Evolutionary conservation across 768 basidiomycete species (phyloP).

Genomic region (Lactarius evosmus): DNA sequence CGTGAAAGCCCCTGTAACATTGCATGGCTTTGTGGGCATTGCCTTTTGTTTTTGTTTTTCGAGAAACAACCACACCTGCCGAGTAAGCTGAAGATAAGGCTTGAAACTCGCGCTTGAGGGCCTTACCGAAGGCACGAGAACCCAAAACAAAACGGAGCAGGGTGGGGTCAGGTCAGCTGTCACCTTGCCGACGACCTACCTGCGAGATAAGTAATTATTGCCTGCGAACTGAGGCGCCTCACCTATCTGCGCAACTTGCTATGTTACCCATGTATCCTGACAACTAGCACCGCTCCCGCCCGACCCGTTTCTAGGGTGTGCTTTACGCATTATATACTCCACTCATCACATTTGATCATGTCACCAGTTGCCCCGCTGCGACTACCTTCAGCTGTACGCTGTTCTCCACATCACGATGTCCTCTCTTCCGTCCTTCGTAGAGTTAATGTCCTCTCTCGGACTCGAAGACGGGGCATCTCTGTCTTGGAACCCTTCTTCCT

Average conservation of each 20-base stretch:
- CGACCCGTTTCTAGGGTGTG: constrained; percentile 26
- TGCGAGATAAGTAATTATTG: constrained; percentile 17
- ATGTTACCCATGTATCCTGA: constrained; percentile 27
- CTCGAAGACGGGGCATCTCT: constrained; percentile 48
- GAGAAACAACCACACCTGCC: not conserved
- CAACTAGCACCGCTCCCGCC: constrained; percentile 25
- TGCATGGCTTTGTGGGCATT: not conserved
- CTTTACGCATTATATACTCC: constrained; percentile 25
- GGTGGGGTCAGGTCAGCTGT: constrained; percentile 17
- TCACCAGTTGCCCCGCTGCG: constrained; percentile 25
- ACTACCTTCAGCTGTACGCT: constrained; percentile 27
- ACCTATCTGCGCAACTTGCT: constrained; percentile 24
- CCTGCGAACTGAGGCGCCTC: constrained; percentile 25
- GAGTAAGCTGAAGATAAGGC: not conserved
- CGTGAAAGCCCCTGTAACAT: not conserved
- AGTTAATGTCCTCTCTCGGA: constrained; percentile 82
- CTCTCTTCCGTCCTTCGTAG: constrained; percentile 80
- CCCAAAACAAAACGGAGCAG: constrained; percentile 3
- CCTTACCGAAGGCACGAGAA: not conserved
- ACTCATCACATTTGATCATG: constrained; percentile 2
- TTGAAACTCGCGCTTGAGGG: not conserved
- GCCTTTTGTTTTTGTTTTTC: not conserved
- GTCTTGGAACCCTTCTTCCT: constrained; percentile 24
- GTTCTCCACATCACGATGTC: constrained; percentile 45
- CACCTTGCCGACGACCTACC: constrained; percentile 32